phyloP scores from a whole-genome alignment of 148 eudicot genomes.

The Agrostemma githago region DNA sequence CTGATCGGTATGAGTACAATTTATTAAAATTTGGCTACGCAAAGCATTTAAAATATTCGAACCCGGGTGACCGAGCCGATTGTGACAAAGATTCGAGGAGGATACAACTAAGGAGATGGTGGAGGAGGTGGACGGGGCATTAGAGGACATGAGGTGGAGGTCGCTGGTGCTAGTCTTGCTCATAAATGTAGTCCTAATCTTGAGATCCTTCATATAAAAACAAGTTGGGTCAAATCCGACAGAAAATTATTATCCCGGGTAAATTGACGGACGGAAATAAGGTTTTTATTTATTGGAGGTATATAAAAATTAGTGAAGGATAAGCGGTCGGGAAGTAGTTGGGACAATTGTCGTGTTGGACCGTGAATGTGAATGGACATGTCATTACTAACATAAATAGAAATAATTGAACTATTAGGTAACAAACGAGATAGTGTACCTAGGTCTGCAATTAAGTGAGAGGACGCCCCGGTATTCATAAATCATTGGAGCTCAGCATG shows the following conservation, averaged over 20 bases:
- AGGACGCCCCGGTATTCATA: conserved; percentile 4
- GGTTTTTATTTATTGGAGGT: not conserved
- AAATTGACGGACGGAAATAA: not conserved
- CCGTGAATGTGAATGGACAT: not conserved
- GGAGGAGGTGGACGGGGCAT: not conserved
- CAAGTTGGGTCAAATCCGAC: not conserved
- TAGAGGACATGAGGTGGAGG: not conserved
- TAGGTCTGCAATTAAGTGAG: not conserved
- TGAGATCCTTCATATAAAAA: not conserved
- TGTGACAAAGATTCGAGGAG: not conserved
- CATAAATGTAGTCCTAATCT: not conserved
- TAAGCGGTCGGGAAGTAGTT: not conserved
- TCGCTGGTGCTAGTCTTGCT: not conserved
- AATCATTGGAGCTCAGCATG: not conserved
- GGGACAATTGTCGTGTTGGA: not conserved
- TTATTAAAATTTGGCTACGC: not conserved
- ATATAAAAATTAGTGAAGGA: not conserved
- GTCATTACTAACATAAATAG: not conserved
- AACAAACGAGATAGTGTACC: not conserved
- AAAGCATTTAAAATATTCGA: not conserved
- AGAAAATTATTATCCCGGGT: not conserved
- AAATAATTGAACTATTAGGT: not conserved
- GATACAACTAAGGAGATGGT: not conserved
- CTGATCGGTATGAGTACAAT: not conserved
- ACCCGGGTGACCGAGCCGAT: not conserved